Evolutionary conservation across 2,329 filamentous ascomycete species (phyloP).

Genomic region (Paramyrothecium roridum): DNA sequence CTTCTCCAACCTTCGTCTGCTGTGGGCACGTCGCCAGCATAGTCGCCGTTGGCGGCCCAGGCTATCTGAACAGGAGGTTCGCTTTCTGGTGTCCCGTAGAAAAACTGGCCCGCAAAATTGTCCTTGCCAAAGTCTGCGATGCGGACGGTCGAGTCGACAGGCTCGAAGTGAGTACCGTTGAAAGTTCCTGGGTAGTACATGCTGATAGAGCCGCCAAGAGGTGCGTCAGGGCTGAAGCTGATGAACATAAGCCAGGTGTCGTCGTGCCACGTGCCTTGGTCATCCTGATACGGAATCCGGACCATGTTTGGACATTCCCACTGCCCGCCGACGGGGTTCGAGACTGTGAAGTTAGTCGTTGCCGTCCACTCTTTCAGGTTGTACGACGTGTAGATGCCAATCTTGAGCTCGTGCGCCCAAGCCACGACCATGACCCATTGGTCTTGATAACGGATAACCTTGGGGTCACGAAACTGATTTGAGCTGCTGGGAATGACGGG

Average conservation of each 20-base stretch:
- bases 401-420: constrained; percentile 46
- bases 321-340: constrained; percentile 50
- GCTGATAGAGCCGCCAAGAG: constrained; percentile 50
- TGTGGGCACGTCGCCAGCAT: constrained; percentile 24
- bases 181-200: constrained; percentile 58
- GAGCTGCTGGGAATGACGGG: constrained; percentile 56
- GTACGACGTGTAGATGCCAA: constrained; percentile 60
- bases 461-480: constrained; percentile 62
- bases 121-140: constrained; percentile 32
- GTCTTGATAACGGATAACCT: constrained; percentile 56
- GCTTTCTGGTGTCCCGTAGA: constrained; percentile 17
- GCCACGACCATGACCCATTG: constrained; percentile 58
- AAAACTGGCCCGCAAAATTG: constrained; percentile 33
- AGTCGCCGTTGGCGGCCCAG: constrained; percentile 33
- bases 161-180: constrained; percentile 61
- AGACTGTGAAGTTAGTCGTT: constrained; percentile 49
- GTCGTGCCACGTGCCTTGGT: constrained; percentile 22
- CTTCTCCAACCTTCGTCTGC: constrained; percentile 26
- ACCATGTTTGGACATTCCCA: constrained; percentile 65
- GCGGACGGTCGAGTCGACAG: constrained; percentile 21
- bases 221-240: constrained; percentile 55
- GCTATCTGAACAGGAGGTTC: constrained; percentile 27
- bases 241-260: constrained; percentile 42
- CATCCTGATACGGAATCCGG: constrained; percentile 42
- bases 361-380: constrained; percentile 56